A percentile compares a stretch with the other conserved stretches of the same genome.
Evolutionary conservation across 805 yeast species (phyloP).

Genomic region (Pichia californica): DNA sequence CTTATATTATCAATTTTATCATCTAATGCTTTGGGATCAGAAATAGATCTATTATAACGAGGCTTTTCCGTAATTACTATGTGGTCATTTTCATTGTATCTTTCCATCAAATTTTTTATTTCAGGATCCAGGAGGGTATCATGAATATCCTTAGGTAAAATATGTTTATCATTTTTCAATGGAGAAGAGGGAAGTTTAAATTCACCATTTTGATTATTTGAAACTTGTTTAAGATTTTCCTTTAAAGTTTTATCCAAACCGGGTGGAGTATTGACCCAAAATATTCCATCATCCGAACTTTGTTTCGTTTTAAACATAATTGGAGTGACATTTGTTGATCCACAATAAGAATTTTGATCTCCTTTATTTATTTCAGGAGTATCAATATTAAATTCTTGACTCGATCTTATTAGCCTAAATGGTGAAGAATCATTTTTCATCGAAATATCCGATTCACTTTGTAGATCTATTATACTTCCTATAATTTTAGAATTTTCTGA

Average conservation of each 20-base stretch:
- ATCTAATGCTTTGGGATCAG: slow-evolving; percentile 1
- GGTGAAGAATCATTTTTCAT: slow-evolving; percentile 5
- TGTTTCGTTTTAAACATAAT: slow-evolving; percentile 8
- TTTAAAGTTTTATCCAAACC: too few species aligned
- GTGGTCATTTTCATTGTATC: slow-evolving; percentile 19
- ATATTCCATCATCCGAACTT: slow-evolving; percentile 31
- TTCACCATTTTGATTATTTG: too few species aligned
- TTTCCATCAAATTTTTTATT: slow-evolving; percentile 30
- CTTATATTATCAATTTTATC: neutral
- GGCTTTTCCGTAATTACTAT: neutral
- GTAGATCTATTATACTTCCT: neutral
- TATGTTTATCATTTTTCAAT: slow-evolving; percentile 20
- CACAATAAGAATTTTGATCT: slow-evolving; percentile 1
- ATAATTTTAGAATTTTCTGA: neutral
- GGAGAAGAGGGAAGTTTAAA: slow-evolving; percentile 37
- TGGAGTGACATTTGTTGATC: slow-evolving; percentile 3
- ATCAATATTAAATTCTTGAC: slow-evolving; percentile 11
- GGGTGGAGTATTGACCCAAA: slow-evolving; percentile 41
- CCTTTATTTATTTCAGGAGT: neutral
- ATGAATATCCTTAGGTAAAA: slow-evolving; percentile 10
- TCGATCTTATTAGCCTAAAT: slow-evolving; percentile 8
- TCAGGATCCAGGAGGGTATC: slow-evolving; percentile 25
- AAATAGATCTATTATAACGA: neutral
- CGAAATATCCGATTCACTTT: slow-evolving; percentile 5
- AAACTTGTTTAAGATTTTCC: too few species aligned